Evolutionary conservation across 441 rosid genomes (phyloP).

Genomic region (Adansonia madagascariensis): DNA sequence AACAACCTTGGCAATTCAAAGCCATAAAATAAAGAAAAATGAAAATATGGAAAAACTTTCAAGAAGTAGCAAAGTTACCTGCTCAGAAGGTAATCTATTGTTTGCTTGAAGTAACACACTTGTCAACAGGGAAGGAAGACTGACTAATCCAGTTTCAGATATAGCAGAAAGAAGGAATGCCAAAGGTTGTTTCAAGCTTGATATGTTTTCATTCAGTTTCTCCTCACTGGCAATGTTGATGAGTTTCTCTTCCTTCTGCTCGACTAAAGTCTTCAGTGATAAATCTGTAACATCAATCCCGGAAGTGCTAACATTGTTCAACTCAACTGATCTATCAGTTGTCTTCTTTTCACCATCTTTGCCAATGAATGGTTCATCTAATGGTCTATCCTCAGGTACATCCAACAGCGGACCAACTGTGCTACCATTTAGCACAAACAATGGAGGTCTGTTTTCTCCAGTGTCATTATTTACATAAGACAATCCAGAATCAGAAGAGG

Average conservation of each 20-base stretch:
- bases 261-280: conserved; percentile 32
- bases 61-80: conserved; percentile 44
- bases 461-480: conserved; percentile 32
- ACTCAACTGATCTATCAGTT: conserved; percentile 31
- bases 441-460: conserved; percentile 22
- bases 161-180: conserved; percentile 67
- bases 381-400: conserved; percentile 41
- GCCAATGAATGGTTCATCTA: conserved; percentile 34
- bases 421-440: conserved; percentile 37
- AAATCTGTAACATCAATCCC: conserved; percentile 33
- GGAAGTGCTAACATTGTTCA: conserved; percentile 31
- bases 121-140: conserved; percentile 81
- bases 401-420: conserved; percentile 32
- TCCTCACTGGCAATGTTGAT: conserved; percentile 31
- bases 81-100: conserved; percentile 63
- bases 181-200: conserved; percentile 49
- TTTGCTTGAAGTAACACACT: conserved; percentile 77
- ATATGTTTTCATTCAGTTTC: conserved; percentile 35
- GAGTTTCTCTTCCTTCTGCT: conserved; percentile 45
- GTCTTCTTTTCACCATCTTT: conserved; percentile 43
- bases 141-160: conserved; percentile 77
- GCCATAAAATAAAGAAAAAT: background rate
- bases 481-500: conserved; percentile 32
- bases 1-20: background rate
- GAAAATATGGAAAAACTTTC: background rate